Evolutionary conservation across 1,139 yeast species (phyloP).

Genomic region (Arxiozyma heterogenica): DNA sequence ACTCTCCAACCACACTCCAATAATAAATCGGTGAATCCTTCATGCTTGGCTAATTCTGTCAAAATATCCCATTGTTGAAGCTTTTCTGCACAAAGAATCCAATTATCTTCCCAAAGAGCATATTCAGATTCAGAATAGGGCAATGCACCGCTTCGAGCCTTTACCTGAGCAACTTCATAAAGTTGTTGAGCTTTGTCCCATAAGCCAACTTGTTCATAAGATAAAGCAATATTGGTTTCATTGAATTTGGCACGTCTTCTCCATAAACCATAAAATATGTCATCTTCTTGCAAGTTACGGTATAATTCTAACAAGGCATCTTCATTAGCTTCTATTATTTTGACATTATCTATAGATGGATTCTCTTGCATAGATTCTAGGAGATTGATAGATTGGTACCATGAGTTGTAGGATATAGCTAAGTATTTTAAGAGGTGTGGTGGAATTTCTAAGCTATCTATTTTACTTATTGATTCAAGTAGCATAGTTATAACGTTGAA

Average conservation of each 20-base stretch:
- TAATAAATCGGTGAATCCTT: slow-evolving; percentile 88
- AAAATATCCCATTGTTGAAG: slow-evolving; percentile 97
- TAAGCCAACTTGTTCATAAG: slow-evolving; percentile 89
- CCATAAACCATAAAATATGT: slow-evolving; percentile 97
- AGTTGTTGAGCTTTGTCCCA: slow-evolving; percentile 93
- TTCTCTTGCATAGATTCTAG: slow-evolving; percentile 67
- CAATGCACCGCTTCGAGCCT: slow-evolving; percentile 89
- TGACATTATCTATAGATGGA: slow-evolving; percentile 58
- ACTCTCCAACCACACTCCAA: slow-evolving; percentile 99
- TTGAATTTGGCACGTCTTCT: slow-evolving; percentile 88
- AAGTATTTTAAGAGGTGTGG: slow-evolving; percentile 89
- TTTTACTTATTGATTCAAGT: slow-evolving; percentile 68
- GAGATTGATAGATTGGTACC: slow-evolving; percentile 82
- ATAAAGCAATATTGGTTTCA: slow-evolving; percentile 85
- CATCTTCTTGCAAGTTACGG: slow-evolving; percentile 84
- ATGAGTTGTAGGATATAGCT: slow-evolving; percentile 79
- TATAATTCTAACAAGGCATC: slow-evolving; percentile 89
- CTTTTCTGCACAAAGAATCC: slow-evolving; percentile 96
- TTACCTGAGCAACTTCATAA: slow-evolving; percentile 95
- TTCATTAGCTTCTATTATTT: slow-evolving; percentile 74
- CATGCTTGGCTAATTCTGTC: slow-evolving; percentile 94
- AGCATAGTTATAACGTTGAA: slow-evolving; percentile 84
- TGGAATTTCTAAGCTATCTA: slow-evolving; percentile 73
- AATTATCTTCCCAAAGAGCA: slow-evolving; percentile 96
- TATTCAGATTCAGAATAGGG: slow-evolving; percentile 96